phyloP scores from a whole-genome alignment of 2,329 filamentous ascomycete species.

The Trichoderma hamatum region DNA sequence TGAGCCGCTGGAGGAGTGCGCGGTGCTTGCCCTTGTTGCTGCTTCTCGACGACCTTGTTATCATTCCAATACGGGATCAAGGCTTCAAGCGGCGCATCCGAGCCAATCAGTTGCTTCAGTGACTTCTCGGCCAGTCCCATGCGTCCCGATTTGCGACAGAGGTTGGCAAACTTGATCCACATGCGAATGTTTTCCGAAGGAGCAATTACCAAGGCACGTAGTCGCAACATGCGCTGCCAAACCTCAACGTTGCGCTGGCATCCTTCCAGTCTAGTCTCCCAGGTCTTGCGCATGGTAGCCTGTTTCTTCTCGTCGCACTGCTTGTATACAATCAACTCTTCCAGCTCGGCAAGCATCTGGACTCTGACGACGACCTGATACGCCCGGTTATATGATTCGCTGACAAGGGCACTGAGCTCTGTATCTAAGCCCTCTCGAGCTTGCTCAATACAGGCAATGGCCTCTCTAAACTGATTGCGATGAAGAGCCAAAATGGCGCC shows the following conservation, averaged over 20 bases:
- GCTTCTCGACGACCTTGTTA: constrained; percentile 32
- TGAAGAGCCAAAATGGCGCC: constrained; percentile 94
- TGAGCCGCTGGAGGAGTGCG: constrained; percentile 67
- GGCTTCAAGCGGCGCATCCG: constrained; percentile 63
- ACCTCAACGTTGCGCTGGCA: constrained; percentile 97
- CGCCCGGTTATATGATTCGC: constrained; percentile 95
- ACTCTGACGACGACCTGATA: constrained; percentile 98
- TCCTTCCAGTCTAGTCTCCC: constrained; percentile 92
- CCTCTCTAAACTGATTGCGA: constrained; percentile 92
- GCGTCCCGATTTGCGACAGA: constrained; percentile 93
- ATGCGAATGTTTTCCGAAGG: constrained; percentile 95
- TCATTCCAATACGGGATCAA: constrained; percentile 64
- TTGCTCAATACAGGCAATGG: constrained; percentile 84
- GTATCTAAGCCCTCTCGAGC: constrained; percentile 93
- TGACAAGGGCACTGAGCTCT: constrained; percentile 92
- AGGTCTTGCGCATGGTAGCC: constrained; percentile 87
- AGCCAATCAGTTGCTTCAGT: constrained; percentile 83
- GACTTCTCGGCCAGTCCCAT: constrained; percentile 96
- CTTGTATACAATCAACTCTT: constrained; percentile 98
- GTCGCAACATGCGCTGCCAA: constrained; percentile 97
- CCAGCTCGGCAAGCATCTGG: constrained; percentile 97
- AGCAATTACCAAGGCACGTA: constrained; percentile 87
- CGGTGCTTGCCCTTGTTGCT: constrained; percentile 32
- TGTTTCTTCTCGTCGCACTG: constrained; percentile 89
- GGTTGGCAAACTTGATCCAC: constrained; percentile 99